Percentiles rank a stretch among this genome's conserved stretches.
phyloP scores from a whole-genome alignment of 306 rosid genomes.

The Pachyrhizus erosus region DNA sequence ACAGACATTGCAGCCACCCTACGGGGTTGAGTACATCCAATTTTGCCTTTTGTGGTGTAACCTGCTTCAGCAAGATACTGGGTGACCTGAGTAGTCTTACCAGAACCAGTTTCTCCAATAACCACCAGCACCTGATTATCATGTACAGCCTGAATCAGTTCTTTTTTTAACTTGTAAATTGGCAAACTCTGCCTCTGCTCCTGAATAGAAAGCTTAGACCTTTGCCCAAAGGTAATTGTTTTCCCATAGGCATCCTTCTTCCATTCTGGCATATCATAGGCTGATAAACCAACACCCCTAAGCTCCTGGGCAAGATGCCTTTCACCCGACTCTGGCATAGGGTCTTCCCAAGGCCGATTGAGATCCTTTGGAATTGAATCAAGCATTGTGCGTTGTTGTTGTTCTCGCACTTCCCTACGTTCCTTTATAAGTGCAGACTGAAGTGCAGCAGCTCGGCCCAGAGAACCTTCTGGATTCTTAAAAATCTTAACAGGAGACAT shows the following conservation, averaged over 20 bases:
- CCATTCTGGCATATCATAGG: slow-evolving; percentile 93
- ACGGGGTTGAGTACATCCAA: slow-evolving; percentile 94
- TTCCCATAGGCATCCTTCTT: slow-evolving; percentile 95
- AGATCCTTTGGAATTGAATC: slow-evolving; percentile 95
- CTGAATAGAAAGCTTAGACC: slow-evolving; percentile 88
- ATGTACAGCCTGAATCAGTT: slow-evolving; percentile 79
- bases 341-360: slow-evolving; percentile 97
- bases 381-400: slow-evolving; percentile 86
- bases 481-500: slow-evolving; percentile 95
- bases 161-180: slow-evolving; percentile 81
- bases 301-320: slow-evolving; percentile 94
- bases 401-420: slow-evolving; percentile 92
- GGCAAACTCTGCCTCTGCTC: slow-evolving; percentile 86
- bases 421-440: slow-evolving; percentile 93
- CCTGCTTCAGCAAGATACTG: slow-evolving; percentile 93
- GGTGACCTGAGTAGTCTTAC: slow-evolving; percentile 92
- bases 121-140: slow-evolving; percentile 85
- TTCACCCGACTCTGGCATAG: slow-evolving; percentile 91
- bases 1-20: slow-evolving; percentile 94
- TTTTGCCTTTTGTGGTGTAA: slow-evolving; percentile 75
- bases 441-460: slow-evolving; percentile 90
- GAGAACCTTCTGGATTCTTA: slow-evolving; percentile 90
- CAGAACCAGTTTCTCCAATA: slow-evolving; percentile 93
- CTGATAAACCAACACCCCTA: slow-evolving; percentile 90
- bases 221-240: slow-evolving; percentile 81